Evolutionary conservation across 1,139 yeast genomes (phyloP).

Genomic region (Zhuliangozyma parablackwelliae): DNA sequence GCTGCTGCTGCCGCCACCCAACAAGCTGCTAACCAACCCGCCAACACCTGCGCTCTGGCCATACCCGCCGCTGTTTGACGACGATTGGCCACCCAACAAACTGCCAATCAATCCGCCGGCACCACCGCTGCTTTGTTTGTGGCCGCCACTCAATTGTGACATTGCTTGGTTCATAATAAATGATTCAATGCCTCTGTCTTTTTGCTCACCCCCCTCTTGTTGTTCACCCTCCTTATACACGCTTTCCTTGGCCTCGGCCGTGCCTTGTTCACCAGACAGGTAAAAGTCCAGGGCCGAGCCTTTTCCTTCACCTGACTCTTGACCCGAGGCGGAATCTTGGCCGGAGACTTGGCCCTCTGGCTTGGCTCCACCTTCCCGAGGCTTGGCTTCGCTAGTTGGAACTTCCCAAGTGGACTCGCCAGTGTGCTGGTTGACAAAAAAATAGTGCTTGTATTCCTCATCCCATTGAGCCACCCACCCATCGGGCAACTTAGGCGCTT

Average conservation of each 20-base stretch:
- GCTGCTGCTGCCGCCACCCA: conserved; percentile 7
- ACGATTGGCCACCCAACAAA: not conserved
- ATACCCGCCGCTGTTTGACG: conserved; percentile 1
- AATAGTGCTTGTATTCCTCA: conserved; percentile 20
- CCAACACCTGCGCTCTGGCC: conserved; percentile 1
- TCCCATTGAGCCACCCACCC: conserved; percentile 31
- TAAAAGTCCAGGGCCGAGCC: not conserved
- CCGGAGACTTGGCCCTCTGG: not conserved
- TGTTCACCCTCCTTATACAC: not conserved
- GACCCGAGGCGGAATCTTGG: no score
- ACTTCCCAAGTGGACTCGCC: conserved; percentile 21
- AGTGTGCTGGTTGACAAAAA: conserved; percentile 19
- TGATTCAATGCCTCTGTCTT: conserved; percentile 11
- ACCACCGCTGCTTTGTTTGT: conserved; percentile 1
- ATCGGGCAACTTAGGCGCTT: conserved; percentile 15
- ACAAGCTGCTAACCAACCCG: conserved; percentile 5
- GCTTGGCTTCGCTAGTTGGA: conserved; percentile 2
- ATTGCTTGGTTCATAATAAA: conserved; percentile 12
- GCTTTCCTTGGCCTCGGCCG: no score
- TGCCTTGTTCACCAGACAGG: no score
- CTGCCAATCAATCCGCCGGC: not conserved
- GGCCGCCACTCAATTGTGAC: conserved; percentile 1
- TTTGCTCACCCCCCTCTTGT: conserved; percentile 4
- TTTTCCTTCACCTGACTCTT: no score
- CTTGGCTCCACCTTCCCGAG: not conserved